Evolutionary conservation across 371 early-diverging fungal genomes (phyloP).

Genomic region (Nematocida sp.): DNA sequence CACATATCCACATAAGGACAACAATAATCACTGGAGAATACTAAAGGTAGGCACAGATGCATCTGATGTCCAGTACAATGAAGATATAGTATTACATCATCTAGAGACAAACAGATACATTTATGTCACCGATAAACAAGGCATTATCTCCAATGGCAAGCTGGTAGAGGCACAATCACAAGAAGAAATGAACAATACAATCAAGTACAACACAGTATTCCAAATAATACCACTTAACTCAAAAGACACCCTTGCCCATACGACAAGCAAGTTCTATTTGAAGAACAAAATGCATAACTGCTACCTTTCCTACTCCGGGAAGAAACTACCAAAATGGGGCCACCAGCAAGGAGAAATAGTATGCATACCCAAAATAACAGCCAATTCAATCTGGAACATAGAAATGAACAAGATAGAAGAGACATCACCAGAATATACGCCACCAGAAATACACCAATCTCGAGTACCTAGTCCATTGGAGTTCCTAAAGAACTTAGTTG

Average conservation of each 20-base stretch:
- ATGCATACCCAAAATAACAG: constrained; percentile 71
- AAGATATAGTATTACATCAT: constrained; percentile 62
- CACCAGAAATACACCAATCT: constrained; percentile 66
- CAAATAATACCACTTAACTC: too few species aligned
- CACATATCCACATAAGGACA: constrained; percentile 86
- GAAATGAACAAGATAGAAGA: constrained; percentile 70
- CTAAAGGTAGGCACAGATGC: constrained; percentile 58
- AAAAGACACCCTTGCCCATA: constrained; percentile 56
- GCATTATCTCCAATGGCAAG: constrained; percentile 67
- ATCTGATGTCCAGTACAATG: constrained; percentile 42
- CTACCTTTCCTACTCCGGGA: constrained; percentile 72
- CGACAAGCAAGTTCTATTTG: constrained; percentile 76
- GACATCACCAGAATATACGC: constrained; percentile 16
- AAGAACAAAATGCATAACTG: constrained; percentile 74
- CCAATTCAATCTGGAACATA: constrained; percentile 83
- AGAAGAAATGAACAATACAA: constrained; percentile 56
- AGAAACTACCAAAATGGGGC: constrained; percentile 89
- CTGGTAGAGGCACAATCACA: constrained; percentile 54
- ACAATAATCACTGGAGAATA: constrained; percentile 81
- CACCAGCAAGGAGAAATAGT: constrained; percentile 85
- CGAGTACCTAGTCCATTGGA: background rate
- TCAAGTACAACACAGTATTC: constrained; percentile 53
- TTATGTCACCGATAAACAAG: constrained; percentile 75
- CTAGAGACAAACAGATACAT: constrained; percentile 66
- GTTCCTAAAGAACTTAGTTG: constrained; percentile 78